Percentiles rank a stretch among this genome's conserved stretches.
These are phyloP conservation scores for Aureobasidium zeae DNA, from an alignment of 2,329 filamentous ascomycete genomes.

Conservation along the genomic window DNA sequence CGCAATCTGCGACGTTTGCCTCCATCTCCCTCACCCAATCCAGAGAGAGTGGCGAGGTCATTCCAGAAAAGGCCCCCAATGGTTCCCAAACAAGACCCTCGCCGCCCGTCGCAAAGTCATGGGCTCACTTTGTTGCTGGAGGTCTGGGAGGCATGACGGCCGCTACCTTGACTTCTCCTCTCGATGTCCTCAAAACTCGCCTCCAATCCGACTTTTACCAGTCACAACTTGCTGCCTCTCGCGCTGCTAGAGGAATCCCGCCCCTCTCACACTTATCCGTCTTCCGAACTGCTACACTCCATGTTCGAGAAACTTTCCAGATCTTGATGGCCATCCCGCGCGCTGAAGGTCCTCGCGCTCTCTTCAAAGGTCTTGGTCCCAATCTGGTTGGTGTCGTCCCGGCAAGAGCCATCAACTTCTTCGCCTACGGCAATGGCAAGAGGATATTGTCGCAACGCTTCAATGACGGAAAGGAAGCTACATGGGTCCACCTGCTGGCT, in stretches of 20 bases:
- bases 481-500: conserved; percentile 68
- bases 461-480: conserved; percentile 59
- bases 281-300: conserved; percentile 56
- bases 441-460: conserved; percentile 65
- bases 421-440: conserved; percentile 87
- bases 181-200: conserved; percentile 88
- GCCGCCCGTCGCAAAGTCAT: conserved; percentile 57
- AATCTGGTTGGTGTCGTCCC: conserved; percentile 86
- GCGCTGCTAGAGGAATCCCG: conserved; percentile 48
- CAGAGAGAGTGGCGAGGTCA: conserved; percentile 50
- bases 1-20: conserved; percentile 5
- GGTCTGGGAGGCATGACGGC: conserved; percentile 85
- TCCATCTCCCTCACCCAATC: conserved; percentile 38
- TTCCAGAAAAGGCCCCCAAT: conserved; percentile 38
- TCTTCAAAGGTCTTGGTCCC: conserved; percentile 89
- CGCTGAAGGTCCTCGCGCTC: conserved; percentile 70
- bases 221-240: conserved; percentile 61
- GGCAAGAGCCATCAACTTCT: conserved; percentile 87
- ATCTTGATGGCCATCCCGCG: conserved; percentile 74
- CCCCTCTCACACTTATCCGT: conserved; percentile 53
- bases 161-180: conserved; percentile 82
- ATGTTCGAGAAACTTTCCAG: conserved; percentile 76
- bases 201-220: conserved; percentile 95
- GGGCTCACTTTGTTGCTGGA: conserved; percentile 86
- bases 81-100: conserved; percentile 31